Conservation (phyloP, 441 rosid genomes). For the Mallotus repandus region DNA sequence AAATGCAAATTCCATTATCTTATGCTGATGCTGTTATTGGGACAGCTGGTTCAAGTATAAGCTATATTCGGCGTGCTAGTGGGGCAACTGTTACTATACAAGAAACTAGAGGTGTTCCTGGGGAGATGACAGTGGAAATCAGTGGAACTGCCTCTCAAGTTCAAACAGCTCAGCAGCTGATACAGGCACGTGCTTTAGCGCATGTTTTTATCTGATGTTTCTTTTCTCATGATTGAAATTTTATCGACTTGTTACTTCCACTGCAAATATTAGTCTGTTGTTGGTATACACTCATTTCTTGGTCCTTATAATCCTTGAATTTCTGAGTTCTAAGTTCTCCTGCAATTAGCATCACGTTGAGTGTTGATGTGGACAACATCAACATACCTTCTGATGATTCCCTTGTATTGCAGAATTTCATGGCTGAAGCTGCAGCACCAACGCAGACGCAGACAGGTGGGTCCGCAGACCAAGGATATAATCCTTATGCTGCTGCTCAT, state of each 20-base stretch:
- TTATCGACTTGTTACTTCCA: background rate
- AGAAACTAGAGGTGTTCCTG: constrained; percentile 93
- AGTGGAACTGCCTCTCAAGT: constrained; percentile 95
- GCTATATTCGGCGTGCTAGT: constrained; percentile 91
- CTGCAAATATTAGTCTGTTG: background rate
- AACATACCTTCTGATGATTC: constrained; percentile 9
- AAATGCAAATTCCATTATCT: constrained; percentile 89
- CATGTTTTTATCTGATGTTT: constrained; percentile 9
- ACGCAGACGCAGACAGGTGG: constrained; percentile 53
- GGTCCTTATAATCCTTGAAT: background rate
- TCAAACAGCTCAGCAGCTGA: constrained; percentile 96
- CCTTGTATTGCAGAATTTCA: constrained; percentile 67
- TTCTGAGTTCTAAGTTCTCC: background rate
- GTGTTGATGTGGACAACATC: background rate
- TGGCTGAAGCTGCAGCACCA: constrained; percentile 87
- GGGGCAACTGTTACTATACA: constrained; percentile 97
- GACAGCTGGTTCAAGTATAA: constrained; percentile 88
- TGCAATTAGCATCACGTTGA: background rate
- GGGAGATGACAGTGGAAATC: constrained; percentile 96
- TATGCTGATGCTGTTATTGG: constrained; percentile 98
- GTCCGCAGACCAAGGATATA: constrained; percentile 71
- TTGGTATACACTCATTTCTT: background rate
- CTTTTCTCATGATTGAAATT: background rate
- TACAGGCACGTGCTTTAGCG: constrained; percentile 53
- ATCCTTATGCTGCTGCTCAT: constrained; percentile 72